Conservation (phyloP, 331 rosid genomes). For the Rhamnella rubrinervis region DNA sequence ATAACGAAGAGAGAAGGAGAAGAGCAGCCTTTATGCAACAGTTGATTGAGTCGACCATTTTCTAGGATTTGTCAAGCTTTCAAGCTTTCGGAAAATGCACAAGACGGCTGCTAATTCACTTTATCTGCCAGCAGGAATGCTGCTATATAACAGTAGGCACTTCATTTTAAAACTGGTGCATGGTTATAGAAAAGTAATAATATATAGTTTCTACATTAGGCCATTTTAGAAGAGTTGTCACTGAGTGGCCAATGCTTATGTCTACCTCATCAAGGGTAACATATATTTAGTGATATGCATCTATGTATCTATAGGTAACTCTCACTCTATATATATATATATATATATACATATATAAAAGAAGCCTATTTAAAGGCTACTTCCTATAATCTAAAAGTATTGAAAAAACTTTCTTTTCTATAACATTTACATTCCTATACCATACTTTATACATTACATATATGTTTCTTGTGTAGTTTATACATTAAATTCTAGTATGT, state of each 20-base stretch:
- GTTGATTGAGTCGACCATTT: conserved; percentile 67
- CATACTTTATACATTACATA: neutral
- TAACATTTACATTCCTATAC: neutral
- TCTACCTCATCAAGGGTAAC: conserved; percentile 12
- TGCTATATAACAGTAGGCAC: conserved; percentile 26
- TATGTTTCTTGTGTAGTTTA: neutral
- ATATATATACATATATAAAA: conserved; percentile 12
- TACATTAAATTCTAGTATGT: too few species aligned
- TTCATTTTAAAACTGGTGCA: conserved; percentile 32
- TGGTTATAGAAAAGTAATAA: conserved; percentile 20
- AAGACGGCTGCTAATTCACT: conserved; percentile 22
- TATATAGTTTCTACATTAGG: conserved; percentile 30
- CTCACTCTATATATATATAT: neutral
- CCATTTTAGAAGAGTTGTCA: conserved; percentile 20
- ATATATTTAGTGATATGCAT: conserved; percentile 5
- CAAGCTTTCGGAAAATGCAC: conserved; percentile 9
- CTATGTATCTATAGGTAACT: neutral
- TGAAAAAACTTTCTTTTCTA: neutral
- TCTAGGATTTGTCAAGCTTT: conserved; percentile 30
- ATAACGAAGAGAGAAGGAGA: conserved; percentile 55
- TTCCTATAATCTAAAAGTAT: neutral
- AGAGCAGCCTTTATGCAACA: conserved; percentile 68
- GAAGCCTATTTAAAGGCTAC: conserved; percentile 19
- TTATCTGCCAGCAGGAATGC: conserved; percentile 9
- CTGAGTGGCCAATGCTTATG: conserved; percentile 23